A percentile compares a stretch with the other conserved stretches of the same genome.
These are phyloP conservation scores for Cryptococcus sp. DNA, from an alignment of 1,284 basidiomycete genomes.

Conservation along the genomic window DNA sequence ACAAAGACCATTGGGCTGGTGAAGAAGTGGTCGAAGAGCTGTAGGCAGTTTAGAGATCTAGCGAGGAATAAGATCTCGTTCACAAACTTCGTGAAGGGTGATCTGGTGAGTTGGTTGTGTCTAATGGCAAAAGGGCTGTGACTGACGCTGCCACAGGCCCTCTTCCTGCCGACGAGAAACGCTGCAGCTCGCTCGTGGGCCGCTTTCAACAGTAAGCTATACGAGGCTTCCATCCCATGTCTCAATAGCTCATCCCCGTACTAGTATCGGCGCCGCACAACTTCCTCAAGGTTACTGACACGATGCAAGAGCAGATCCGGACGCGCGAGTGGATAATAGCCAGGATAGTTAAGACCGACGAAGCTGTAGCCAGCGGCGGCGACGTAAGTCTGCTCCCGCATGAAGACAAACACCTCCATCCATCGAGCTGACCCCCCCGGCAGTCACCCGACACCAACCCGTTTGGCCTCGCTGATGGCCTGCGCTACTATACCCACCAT, in stretches of 20 bases:
- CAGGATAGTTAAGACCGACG: slow-evolving; percentile 80
- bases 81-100: slow-evolving; percentile 85
- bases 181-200: slow-evolving; percentile 91
- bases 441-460: slow-evolving; percentile 52
- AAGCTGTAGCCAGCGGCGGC: slow-evolving; percentile 72
- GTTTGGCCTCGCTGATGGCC: slow-evolving; percentile 71
- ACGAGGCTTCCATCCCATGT: background rate
- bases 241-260: slow-evolving; percentile 1
- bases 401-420: slow-evolving; percentile 33
- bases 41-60: slow-evolving; percentile 86
- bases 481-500: slow-evolving; percentile 89
- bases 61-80: slow-evolving; percentile 92
- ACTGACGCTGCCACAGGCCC: slow-evolving; percentile 47
- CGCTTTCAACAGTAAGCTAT: slow-evolving; percentile 74
- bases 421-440: slow-evolving; percentile 59
- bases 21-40: slow-evolving; percentile 94
- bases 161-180: slow-evolving; percentile 93
- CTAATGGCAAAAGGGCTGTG: background rate
- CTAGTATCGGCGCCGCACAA: slow-evolving; percentile 93
- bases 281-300: slow-evolving; percentile 82
- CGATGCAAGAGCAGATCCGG: slow-evolving; percentile 78
- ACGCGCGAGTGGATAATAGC: slow-evolving; percentile 92
- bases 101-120: slow-evolving; percentile 58
- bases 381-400: slow-evolving; percentile 59
- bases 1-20: slow-evolving; percentile 76